Base-by-base conservation (phyloP, 148 eudicot species). In the Rhododendron mucronatum region DNA sequence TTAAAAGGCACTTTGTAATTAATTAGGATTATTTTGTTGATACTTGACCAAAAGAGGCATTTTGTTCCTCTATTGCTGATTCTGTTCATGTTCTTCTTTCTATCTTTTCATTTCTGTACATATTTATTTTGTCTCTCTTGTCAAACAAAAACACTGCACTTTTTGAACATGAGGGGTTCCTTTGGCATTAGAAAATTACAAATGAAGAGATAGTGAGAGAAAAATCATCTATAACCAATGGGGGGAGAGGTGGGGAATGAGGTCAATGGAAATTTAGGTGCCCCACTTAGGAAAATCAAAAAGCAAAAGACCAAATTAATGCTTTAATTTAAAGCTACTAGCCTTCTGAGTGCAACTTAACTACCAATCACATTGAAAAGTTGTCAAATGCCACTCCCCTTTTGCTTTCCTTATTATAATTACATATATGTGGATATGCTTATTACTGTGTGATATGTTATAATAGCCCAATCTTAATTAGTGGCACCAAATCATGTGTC, bases 171-270 rank as follows among this genome's bases (percentile, higher is more conserved):
- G 18, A 55, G 63, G 48, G 48, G 30, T 28, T 23, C 20, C n/a
- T 35, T 37, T 35, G 44, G 26, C 30, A 35, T 33, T 57, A 55
- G 84, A 59, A 80, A 82, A 82, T 74, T 61, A 37, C 51, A 20
- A 82, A 61, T 63, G 33, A 18, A 63, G 21, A 39, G 75, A 82
- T 26, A 67, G 55, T 14, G 51, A 53, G 5, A 21, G 39, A 83
- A 57, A 44, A 61, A 48, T 65, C 77, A 59, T 16, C 23, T 20
- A 71, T 83, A 44, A 18, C 9, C 3, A 2, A 37, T 5, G 79
- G 39, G 45, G 86, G 84, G 71, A 87, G 79, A 87, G 84, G 86
- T 84, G 86, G 80, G 57, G 81, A 86, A 85, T 85, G 84, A 88
- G 87, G 89, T 85, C 85, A 81, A 85, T 74, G 51, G 78, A 82